phyloP scores from a whole-genome alignment of 2,329 filamentous ascomycete genomes.

The Drechslerella coelobrocha region DNA sequence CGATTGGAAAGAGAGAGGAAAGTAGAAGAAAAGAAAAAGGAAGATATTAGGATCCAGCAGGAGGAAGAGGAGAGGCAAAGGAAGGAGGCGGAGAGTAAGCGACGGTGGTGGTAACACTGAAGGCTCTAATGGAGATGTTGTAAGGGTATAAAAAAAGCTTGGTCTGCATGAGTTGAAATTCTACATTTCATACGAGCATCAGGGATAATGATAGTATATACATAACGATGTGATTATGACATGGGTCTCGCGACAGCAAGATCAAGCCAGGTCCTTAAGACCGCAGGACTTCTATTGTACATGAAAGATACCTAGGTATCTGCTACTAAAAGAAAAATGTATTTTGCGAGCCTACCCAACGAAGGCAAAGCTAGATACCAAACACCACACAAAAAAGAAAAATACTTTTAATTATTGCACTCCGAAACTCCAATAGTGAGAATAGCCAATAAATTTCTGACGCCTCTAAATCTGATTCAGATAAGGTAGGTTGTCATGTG shows the following conservation, averaged over 20 bases:
- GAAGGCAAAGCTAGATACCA: too few species aligned
- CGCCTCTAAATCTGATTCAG: too few species aligned
- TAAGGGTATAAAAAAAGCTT: background rate
- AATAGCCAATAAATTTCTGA: too few species aligned
- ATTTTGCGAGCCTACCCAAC: too few species aligned
- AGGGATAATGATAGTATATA: conserved; percentile 4
- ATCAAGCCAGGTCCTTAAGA: background rate
- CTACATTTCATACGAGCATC: background rate
- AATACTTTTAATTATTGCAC: conserved; percentile 30
- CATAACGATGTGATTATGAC: background rate
- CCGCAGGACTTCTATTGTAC: conserved; percentile 16
- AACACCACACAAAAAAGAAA: conserved; percentile 53
- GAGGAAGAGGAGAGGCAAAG: conserved; percentile 55
- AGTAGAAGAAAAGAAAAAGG: conserved; percentile 57
- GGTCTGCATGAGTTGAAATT: background rate
- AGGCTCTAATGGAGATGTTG: background rate
- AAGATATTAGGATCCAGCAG: conserved; percentile 56
- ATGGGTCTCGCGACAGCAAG: conserved; percentile 8
- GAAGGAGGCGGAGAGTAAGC: conserved; percentile 51
- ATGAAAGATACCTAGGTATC: too few species aligned
- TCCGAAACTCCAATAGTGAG: too few species aligned
- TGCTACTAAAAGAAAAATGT: conserved; percentile 56
- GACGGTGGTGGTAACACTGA: conserved; percentile 52
- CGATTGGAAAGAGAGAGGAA: conserved; percentile 69
- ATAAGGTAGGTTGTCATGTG: too few species aligned